These are phyloP conservation scores for Picocystis sp. DNA, from an alignment of 163 green algal species.

Conservation along the genomic window DNA sequence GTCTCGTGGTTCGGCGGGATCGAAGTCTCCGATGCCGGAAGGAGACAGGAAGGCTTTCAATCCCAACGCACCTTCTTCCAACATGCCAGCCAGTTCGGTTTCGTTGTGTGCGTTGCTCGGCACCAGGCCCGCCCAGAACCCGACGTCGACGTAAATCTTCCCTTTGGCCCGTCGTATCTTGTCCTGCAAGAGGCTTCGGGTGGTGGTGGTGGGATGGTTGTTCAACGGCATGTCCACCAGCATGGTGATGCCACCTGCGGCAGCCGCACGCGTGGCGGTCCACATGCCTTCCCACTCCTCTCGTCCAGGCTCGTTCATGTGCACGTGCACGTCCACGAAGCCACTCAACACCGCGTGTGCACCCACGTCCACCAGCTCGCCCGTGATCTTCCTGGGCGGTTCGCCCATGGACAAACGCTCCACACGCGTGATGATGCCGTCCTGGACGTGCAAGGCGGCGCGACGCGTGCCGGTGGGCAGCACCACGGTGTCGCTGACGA, in stretches of 20 bases:
- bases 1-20: conserved; percentile 33
- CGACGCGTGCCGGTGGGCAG: conserved; percentile 12
- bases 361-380: conserved; percentile 51
- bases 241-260: conserved; percentile 73
- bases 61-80: conserved; percentile 57
- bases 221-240: conserved; percentile 95
- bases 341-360: conserved; percentile 57
- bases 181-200: conserved; percentile 24
- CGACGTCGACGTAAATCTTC: conserved; percentile 50
- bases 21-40: conserved; percentile 82
- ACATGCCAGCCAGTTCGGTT: conserved; percentile 37
- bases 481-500: conserved; percentile 16
- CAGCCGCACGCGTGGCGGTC: conserved; percentile 61
- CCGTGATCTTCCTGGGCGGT: not conserved
- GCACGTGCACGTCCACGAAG: conserved; percentile 80
- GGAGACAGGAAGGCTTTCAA: conserved; percentile 91
- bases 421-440: conserved; percentile 7
- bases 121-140: conserved; percentile 71
- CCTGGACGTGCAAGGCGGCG: conserved; percentile 9
- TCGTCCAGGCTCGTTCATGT: conserved; percentile 87
- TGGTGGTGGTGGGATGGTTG: conserved; percentile 51
- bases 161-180: conserved; percentile 41
- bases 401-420: not conserved
- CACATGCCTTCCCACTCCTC: conserved; percentile 78
- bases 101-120: conserved; percentile 55